These are phyloP conservation scores for Apiospora malaysiana DNA, from an alignment of 2,329 filamentous ascomycete species.

Conservation along the genomic window DNA sequence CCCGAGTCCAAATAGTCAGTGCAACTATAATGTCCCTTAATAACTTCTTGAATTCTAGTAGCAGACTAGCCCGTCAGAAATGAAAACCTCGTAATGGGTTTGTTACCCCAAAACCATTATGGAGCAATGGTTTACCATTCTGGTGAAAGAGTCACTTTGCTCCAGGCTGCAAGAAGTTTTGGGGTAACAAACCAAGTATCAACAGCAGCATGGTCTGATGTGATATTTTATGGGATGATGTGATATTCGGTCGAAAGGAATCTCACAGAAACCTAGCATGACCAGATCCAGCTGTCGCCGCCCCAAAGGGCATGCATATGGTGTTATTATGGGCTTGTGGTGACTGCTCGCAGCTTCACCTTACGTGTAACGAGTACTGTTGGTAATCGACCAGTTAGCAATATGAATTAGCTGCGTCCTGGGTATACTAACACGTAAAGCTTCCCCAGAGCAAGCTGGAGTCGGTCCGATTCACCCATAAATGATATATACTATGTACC, in stretches of 20 bases:
- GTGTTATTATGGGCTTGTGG: not conserved
- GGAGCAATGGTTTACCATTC: too few species aligned
- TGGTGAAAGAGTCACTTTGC: not conserved
- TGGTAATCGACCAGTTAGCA: not conserved
- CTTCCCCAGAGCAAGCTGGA: not conserved
- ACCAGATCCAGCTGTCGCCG: not conserved
- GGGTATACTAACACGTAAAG: not conserved
- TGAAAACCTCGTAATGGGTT: not conserved
- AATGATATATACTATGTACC: not conserved
- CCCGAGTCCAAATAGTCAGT: not conserved
- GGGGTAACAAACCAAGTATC: not conserved
- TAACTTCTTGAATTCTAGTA: not conserved
- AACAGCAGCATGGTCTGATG: not conserved
- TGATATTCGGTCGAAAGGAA: not conserved
- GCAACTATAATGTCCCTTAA: too few species aligned
- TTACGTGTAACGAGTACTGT: not conserved
- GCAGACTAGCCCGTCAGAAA: not conserved
- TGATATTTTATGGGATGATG: not conserved
- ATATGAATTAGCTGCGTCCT: not conserved
- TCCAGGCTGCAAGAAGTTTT: not conserved
- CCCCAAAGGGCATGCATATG: not conserved
- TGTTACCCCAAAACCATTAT: not conserved
- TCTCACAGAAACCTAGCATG: not conserved
- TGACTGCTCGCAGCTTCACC: not conserved
- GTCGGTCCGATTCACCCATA: slow-evolving; percentile 2